Evolutionary conservation across 2,329 filamentous ascomycete genomes (phyloP), one percentile per base, ranked within the genome.

Genomic region (Pestalotiopsis sp.): DNA sequence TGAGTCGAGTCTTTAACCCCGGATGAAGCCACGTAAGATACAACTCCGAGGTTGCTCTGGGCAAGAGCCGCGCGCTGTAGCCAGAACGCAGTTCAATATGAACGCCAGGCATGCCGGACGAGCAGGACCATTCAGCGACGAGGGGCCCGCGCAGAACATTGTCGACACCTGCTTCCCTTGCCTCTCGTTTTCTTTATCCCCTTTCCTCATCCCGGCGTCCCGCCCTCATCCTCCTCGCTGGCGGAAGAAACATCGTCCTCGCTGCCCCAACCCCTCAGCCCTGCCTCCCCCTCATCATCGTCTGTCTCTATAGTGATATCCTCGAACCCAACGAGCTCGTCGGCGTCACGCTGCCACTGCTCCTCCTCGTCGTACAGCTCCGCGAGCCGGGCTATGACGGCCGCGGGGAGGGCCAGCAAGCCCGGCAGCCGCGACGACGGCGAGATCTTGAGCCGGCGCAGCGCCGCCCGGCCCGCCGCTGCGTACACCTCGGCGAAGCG

Each of bases 311-410:
- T 23, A 13, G n/a, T 13, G 12, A 13, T 23, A 14, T 59, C 57
- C 7, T 59, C 57, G 4, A 59, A 59, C 3, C 57, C 57, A 0
- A 59, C 57, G 9, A 59, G 25, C 6, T 59, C 57, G 25, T 36
- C 27, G 4, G 57, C 57, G 27, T 59, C 57, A 4, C 57, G n/a
- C 57, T 59, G 57, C 57, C 57, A 59, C 57, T 36, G 23, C 57
- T 59, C 57, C 57, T 59, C 57, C 3, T 27, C 57, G n/a, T 59
- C 57, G 23, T 59, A 59, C 17, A 59, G 57, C 57, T 59, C 57
- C 1, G 12, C 27, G 9, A 59, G 57, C 11, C 57, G n/a, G 4
- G 12, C 13, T 14, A 36, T n/a, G 4, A 59, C 57, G 9, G 14
- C 23, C 57, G 3, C 13, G 11, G 57, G 57, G 5, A 59, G 57